phyloP scores from a whole-genome alignment of 164 flowering plant genomes.

The Annona cherimola region DNA sequence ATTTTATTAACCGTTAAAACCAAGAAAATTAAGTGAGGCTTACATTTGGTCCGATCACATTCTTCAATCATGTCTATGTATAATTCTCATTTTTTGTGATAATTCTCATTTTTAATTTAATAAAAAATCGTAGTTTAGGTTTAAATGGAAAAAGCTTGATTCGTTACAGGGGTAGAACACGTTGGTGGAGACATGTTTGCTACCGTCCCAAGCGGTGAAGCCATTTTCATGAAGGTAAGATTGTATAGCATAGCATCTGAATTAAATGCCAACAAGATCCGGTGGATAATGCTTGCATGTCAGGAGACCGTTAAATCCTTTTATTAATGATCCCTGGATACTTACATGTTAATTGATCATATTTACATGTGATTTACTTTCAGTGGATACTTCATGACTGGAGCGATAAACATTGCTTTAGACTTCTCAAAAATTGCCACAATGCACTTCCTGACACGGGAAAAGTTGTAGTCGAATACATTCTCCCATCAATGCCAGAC shows the following conservation, averaged over 20 bases:
- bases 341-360: neutral
- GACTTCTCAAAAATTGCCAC: constrained; percentile 19
- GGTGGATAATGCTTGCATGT: neutral
- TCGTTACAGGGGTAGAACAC: constrained; percentile 7
- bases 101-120: too few relatives aligned
- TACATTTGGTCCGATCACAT: too few relatives aligned
- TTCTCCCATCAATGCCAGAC: neutral
- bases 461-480: neutral
- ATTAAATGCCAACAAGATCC: neutral
- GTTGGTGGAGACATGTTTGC: constrained; percentile 32
- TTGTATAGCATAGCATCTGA: neutral
- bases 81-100: too few relatives aligned
- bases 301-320: neutral
- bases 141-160: too few relatives aligned
- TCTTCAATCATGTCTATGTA: too few relatives aligned
- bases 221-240: constrained; percentile 34
- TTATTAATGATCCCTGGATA: neutral
- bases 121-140: too few relatives aligned
- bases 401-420: constrained; percentile 19
- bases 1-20: too few relatives aligned
- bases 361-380: neutral
- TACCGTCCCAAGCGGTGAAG: constrained; percentile 29
- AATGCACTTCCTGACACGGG: constrained; percentile 23
- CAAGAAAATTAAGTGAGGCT: too few relatives aligned
- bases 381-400: constrained; percentile 24